Evolutionary conservation across 495 filamentous ascomycete species (phyloP).

Genomic region (Immersiella caudata): DNA sequence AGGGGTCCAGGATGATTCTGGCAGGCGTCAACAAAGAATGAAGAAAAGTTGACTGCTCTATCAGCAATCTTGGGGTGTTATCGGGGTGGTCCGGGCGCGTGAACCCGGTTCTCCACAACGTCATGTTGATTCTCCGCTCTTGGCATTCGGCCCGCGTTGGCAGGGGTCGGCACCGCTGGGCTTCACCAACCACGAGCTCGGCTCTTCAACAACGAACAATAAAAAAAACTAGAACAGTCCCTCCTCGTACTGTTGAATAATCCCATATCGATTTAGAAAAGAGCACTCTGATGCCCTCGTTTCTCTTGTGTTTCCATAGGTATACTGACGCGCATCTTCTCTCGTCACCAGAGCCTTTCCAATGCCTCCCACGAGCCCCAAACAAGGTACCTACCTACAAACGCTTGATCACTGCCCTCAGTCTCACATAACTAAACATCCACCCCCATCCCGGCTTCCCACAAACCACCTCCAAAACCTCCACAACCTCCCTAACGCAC

Average conservation of each 20-base stretch:
- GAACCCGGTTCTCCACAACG: not conserved
- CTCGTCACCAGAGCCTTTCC: no score
- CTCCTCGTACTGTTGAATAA: no score
- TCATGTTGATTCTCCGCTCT: not conserved
- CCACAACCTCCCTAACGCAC: conserved; percentile 57
- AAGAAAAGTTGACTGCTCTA: not conserved
- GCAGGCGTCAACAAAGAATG: not conserved
- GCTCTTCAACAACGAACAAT: no score
- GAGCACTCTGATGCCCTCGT: no score
- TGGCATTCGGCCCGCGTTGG: not conserved
- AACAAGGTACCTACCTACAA: conserved; percentile 28
- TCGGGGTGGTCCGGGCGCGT: not conserved
- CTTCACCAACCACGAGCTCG: not conserved
- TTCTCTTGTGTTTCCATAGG: no score
- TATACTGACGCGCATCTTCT: no score
- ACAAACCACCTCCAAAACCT: conserved; percentile 58
- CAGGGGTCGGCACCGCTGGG: not conserved
- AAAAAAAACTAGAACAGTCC: no score
- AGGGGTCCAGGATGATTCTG: not conserved
- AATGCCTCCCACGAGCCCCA: no score
- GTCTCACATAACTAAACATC: conserved; percentile 71
- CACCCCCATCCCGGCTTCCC: conserved; percentile 59
- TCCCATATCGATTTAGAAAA: no score
- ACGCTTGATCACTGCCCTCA: conserved; percentile 66
- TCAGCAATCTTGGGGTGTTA: not conserved